Evolutionary conservation across 108 stramenopile species (phyloP), one percentile per base, ranked within the genome.

Genomic region (Thalassiosira profunda): DNA sequence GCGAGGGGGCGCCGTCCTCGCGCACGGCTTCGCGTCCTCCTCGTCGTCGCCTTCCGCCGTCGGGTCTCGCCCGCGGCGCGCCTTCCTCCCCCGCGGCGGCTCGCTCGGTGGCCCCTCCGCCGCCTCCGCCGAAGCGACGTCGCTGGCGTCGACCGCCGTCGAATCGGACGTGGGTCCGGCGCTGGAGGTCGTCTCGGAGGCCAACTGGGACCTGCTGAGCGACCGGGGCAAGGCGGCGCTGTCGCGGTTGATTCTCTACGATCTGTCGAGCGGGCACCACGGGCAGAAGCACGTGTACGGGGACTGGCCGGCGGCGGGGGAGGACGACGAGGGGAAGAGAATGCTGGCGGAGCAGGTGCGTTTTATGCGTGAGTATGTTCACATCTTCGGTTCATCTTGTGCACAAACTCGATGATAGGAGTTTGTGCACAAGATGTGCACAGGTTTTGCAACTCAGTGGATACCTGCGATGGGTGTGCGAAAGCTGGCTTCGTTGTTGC

Each of bases 291-390:
- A 95, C 74, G 84, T 98, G 10, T 96, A 96, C 56, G 84, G 65
- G n/a, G 68, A 83, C 15, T 97, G 97, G 97, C 95, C 97, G 14
- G 86, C 59, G 24, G 70, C 73, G 5, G 97, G 97, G 0, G 56
- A 49, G 25, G 76, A 86, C 23, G 95, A 97, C 67, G 90, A 88
- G 11, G 91, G 63, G 35, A 97, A 97, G 70, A 29, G 52, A 9
- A 65, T 38, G 31, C 66, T 95, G 43, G 84, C 79, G 4, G 94
- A 91, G 54, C 89, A 93, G 85, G 91, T 92, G 70, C 25, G 90
- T 59, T 4, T n/a, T n/a, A n/a, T n/a, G n/a, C n/a, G n/a, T n/a
- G n/a, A n/a, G n/a, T n/a, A n/a, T n/a, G n/a, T n/a, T n/a, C n/a
- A n/a, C n/a, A n/a, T n/a, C n/a, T n/a, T n/a, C n/a, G n/a, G n/a